Evolutionary conservation across 129 eudicot species (phyloP), one percentile per base, ranked within the genome.

Genomic region (Flaveria robusta): DNA sequence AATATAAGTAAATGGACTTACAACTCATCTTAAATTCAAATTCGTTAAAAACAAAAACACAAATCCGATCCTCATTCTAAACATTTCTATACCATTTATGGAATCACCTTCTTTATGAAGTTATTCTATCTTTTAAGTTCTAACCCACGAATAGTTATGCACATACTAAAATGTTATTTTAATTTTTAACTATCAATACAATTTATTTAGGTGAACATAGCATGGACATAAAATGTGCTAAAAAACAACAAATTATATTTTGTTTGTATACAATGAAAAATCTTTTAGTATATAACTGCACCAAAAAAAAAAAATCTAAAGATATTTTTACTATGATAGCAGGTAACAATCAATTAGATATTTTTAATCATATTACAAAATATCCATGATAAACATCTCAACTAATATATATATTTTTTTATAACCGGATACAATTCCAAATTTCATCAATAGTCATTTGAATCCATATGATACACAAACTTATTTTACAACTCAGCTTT

Each of bases 1-100:
- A 52, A 52, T 52, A 52, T 16, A 52, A 24, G 4, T 66, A 19
- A 19, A 18, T 66, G 27, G 51, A 68, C 54, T 43, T 68, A 68
- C 31, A 43, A 68, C 55, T 68, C 54, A 66, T 66, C 3, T 37
- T 9, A 41, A 66, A 41, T 66, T 68, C 11, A 42, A 42, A 42
- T 42, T 68, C 54, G 52, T 20, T 45, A 41, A 20, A 18, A 42
- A 68, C 49, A 43, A 52, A 19, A 55, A 19, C 63, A 55, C 63
- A 55, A 55, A 19, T 55, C 29, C 14, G 13, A 55, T 55, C 24
- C 63, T 55, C 63, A 22, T 55, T 55, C 63, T 55, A 55, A 8
- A 19, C 27, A 43, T 68, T 19, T 45, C 54, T 24, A 43, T 18
- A 20, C 50, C 46, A 66, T 19, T 31, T 5, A 1, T 66, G 49